phyloP scores from a whole-genome alignment of 2,329 filamentous ascomycete genomes.

The Teratosphaeriaceae sp. region DNA sequence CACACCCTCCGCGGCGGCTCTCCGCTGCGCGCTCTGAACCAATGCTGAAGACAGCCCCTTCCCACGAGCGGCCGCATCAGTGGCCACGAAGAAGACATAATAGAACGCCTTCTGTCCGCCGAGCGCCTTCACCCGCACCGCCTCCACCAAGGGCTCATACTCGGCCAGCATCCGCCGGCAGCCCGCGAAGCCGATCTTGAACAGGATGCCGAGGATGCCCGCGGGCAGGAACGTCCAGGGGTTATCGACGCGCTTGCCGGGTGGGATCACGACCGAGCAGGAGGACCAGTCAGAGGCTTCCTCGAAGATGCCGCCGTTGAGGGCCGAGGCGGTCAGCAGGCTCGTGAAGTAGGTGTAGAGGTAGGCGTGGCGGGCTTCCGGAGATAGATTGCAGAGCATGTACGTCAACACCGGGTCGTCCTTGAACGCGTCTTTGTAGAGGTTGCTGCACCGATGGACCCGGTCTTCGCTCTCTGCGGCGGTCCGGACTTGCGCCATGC shows the following conservation, averaged over 20 bases:
- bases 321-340: slow-evolving; percentile 16
- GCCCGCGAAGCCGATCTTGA: slow-evolving; percentile 17
- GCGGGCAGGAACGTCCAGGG: slow-evolving; percentile 15
- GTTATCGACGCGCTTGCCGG: slow-evolving; percentile 20
- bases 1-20: slow-evolving; percentile 8
- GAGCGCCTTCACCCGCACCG: slow-evolving; percentile 13
- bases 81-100: slow-evolving; percentile 24
- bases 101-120: slow-evolving; percentile 12
- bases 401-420: slow-evolving; percentile 19
- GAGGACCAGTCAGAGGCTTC: slow-evolving; percentile 17
- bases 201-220: slow-evolving; percentile 13
- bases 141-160: slow-evolving; percentile 12
- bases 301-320: slow-evolving; percentile 18
- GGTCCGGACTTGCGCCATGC: not conserved
- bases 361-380: slow-evolving; percentile 11
- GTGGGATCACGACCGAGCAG: slow-evolving; percentile 18
- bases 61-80: slow-evolving; percentile 13
- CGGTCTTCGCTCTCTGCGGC: slow-evolving; percentile 27
- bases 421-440: slow-evolving; percentile 12
- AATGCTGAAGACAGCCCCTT: slow-evolving; percentile 15
- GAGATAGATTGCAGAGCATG: slow-evolving; percentile 13
- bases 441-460: slow-evolving; percentile 1
- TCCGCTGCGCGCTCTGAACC: slow-evolving; percentile 12
- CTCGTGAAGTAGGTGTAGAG: slow-evolving; percentile 15
- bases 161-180: slow-evolving; percentile 21